Percentiles rank a stretch among this genome's conserved stretches.
phyloP scores from a whole-genome alignment of 805 yeast species.

The Metschnikowia chrysomelidarum region DNA sequence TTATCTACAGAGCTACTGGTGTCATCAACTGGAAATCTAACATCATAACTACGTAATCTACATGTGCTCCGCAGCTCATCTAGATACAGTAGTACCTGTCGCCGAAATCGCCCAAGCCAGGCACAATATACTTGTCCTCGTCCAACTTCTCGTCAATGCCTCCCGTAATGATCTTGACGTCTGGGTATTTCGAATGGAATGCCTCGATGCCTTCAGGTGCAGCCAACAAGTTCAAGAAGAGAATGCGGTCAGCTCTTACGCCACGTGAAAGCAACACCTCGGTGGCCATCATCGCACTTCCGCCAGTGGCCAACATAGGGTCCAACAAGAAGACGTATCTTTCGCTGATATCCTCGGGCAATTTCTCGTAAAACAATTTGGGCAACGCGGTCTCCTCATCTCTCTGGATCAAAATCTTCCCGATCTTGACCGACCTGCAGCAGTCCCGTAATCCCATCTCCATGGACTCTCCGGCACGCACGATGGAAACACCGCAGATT shows the following conservation, averaged over 20 bases:
- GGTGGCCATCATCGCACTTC: constrained; percentile 96
- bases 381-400: constrained; percentile 97
- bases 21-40: too few species aligned
- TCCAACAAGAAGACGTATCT: constrained; percentile 90
- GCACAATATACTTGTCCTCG: constrained; percentile 79
- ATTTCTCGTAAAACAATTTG: constrained; percentile 85
- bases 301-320: constrained; percentile 99
- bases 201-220: constrained; percentile 90
- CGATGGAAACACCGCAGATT: constrained; percentile 97
- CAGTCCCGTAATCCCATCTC: constrained; percentile 98
- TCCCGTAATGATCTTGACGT: constrained; percentile 88
- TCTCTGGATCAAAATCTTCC: constrained; percentile 94
- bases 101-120: constrained; percentile 98
- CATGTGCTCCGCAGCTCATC: constrained; percentile 10
- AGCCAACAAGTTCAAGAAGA: constrained; percentile 87
- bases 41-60: too few species aligned
- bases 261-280: constrained; percentile 87
- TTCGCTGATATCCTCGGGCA: constrained; percentile 87
- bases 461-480: constrained; percentile 99
- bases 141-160: constrained; percentile 86
- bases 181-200: constrained; percentile 77
- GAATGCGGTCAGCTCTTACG: constrained; percentile 80
- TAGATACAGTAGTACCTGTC: constrained; percentile 93
- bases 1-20: too few species aligned
- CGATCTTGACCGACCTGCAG: constrained; percentile 93